Base-by-base conservation (phyloP, 345 rosid species). In the Camelina sativa region DNA sequence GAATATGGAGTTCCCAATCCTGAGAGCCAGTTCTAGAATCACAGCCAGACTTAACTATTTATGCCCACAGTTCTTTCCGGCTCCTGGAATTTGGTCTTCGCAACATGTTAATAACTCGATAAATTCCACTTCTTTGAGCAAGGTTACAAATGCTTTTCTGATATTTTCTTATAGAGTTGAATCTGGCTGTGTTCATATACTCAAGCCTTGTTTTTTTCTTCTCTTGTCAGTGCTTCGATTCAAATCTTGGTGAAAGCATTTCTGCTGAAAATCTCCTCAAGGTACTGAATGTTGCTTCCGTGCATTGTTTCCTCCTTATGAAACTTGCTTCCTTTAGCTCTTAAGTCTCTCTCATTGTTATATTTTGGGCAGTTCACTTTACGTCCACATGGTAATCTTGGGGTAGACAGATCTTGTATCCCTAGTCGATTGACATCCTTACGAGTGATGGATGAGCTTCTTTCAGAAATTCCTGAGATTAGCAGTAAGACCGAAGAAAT, bases 41-140 rank as follows among this genome's bases (percentile, higher is more conserved):
- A 81, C 93, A 44, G 91, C 97, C 41, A 82, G 94, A 62, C 97
- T 95, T 59, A 86, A 95, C 83, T 90, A 92, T 78, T 76, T 95
- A 79, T 95, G 97, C 58, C 99, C 99, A 22, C 99, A 90, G 83
- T 89, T 92, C 86, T 95, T 95, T 77, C 99, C 98, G 4, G 86
- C 96, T 66, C 86, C 91, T 50, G 98, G 97, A 30, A 85, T 90
- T 76, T 89, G 91, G 96, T 76, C 91, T 59, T 83, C 74, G 54
- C 46, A 80, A 37, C 78, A 83, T 50, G 80, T 72, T 70, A 80
- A 46, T 70, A 52, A 66, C 73, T 62, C 65, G 35, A 57, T 67
- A 38, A 54, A 77, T 47, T 58, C 83, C 32, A 51, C 32, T 71
- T 53, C 75, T 65, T 64, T 74, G 41, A 75, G 61, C 75, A 80